Percentiles rank a stretch among this genome's conserved stretches.
Evolutionary conservation across 345 rosid species (phyloP).

Genomic region (Melastoma malabathricum): DNA sequence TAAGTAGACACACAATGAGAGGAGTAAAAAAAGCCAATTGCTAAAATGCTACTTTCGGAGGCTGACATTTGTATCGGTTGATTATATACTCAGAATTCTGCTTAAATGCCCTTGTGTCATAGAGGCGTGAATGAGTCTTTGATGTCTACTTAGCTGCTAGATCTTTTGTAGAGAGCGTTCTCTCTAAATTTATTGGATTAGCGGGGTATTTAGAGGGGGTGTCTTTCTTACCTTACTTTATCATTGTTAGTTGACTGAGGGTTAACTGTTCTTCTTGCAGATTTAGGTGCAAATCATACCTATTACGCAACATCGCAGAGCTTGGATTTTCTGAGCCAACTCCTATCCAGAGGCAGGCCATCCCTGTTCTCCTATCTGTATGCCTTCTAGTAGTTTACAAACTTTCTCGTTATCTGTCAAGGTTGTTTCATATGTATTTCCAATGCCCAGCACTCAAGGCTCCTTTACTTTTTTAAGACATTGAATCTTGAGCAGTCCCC

Average conservation of each 20-base stretch:
- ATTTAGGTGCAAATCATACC: conserved; percentile 49
- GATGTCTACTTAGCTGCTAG: no score
- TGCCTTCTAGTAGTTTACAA: conserved; percentile 16
- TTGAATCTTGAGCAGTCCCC: not conserved
- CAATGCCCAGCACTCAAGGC: not conserved
- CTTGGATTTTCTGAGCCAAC: conserved; percentile 93
- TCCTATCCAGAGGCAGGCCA: conserved; percentile 96
- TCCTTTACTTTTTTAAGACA: not conserved
- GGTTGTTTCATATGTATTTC: not conserved
- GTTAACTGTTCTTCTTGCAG: conserved; percentile 17
- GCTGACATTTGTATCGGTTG: not conserved
- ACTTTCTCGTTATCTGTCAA: not conserved
- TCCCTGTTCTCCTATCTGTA: conserved; percentile 78
- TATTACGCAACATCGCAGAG: conserved; percentile 55
- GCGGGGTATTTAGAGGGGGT: not conserved
- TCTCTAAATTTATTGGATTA: not conserved
- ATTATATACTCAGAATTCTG: no score
- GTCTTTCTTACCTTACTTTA: not conserved
- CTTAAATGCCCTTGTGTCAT: no score
- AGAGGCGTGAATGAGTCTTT: no score
- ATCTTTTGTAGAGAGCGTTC: no score
- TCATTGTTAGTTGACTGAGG: not conserved
- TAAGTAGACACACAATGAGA: not conserved
- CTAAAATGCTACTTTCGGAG: not conserved
- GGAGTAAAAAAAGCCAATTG: not conserved